These are phyloP conservation scores for Tarenaya hassleriana DNA, from an alignment of 345 rosid species.

Conservation along the genomic window DNA sequence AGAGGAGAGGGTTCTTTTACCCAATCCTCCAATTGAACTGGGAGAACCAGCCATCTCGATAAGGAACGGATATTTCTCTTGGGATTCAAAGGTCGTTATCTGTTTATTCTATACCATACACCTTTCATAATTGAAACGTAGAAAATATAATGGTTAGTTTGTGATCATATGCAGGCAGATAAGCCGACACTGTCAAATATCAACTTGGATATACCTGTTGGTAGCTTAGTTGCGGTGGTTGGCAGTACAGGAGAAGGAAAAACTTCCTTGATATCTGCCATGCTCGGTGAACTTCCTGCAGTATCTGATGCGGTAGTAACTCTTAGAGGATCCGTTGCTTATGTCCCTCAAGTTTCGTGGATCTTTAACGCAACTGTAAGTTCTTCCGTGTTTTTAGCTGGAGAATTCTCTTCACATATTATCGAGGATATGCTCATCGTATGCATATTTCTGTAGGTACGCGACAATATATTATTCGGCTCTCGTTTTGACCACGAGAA, in stretches of 20 bases:
- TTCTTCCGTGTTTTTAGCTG: conserved; percentile 21
- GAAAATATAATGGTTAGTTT: conserved; percentile 1
- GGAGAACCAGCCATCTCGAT: conserved; percentile 71
- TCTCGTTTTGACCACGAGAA: conserved; percentile 68
- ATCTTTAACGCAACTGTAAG: conserved; percentile 97
- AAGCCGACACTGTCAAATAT: conserved; percentile 78
- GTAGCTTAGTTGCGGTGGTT: conserved; percentile 92
- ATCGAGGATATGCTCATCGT: too few species aligned
- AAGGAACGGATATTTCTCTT: conserved; percentile 79
- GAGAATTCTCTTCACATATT: conserved; percentile 4
- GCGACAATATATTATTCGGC: conserved; percentile 89
- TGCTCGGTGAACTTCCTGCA: conserved; percentile 98
- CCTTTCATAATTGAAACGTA: conserved; percentile 14
- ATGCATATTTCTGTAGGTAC: conserved; percentile 77
- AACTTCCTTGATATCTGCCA: conserved; percentile 89
- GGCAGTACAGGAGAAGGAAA: conserved; percentile 99
- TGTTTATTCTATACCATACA: conserved; percentile 5
- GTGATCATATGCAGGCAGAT: conserved; percentile 55
- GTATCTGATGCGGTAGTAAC: conserved; percentile 53
- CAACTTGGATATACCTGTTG: conserved; percentile 77
- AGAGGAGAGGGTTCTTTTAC: conserved; percentile 90
- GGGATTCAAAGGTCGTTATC: conserved; percentile 81
- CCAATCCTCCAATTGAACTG: conserved; percentile 78
- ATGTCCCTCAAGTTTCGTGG: conserved; percentile 99
- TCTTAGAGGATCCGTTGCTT: conserved; percentile 81